Percentiles rank a stretch among this genome's conserved stretches.
Evolutionary conservation across 2,329 filamentous ascomycete genomes (phyloP).

Genomic region (Epichloe sylvatica): DNA sequence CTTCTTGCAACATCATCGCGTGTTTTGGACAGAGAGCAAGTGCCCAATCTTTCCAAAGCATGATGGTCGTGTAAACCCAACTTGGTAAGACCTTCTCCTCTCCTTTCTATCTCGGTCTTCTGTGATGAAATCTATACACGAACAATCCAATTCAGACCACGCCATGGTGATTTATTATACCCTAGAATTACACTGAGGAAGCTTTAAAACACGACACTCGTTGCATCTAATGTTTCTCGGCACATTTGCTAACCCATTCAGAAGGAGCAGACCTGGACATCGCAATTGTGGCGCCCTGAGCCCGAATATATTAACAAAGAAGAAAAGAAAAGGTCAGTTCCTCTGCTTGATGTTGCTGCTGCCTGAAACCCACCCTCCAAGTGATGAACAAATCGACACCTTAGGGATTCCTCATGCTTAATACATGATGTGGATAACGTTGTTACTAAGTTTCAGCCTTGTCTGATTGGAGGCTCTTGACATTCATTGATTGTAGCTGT

Average conservation of each 20-base stretch:
- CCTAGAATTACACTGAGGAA: conserved; percentile 45
- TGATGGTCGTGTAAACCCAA: neutral
- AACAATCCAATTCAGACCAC: conserved; percentile 53
- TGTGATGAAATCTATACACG: conserved; percentile 25
- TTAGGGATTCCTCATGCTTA: conserved; percentile 56
- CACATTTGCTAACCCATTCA: neutral
- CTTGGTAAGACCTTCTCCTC: conserved; percentile 11
- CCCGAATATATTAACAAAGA: neutral
- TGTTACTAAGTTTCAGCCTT: conserved; percentile 51
- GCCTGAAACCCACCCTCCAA: conserved; percentile 16
- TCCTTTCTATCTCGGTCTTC: conserved; percentile 6
- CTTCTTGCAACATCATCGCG: neutral
- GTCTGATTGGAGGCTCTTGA: conserved; percentile 39
- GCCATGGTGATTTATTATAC: conserved; percentile 37
- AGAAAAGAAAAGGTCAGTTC: conserved; percentile 32
- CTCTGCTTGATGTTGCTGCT: neutral
- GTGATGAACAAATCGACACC: conserved; percentile 50
- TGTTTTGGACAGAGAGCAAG: neutral
- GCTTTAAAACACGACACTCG: conserved; percentile 3
- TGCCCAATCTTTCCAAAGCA: neutral
- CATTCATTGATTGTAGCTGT: conserved; percentile 8
- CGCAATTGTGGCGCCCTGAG: no score
- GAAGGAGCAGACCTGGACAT: neutral
- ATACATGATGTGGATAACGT: conserved; percentile 50
- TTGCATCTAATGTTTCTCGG: neutral